These are phyloP conservation scores for Neohortaea acidophila DNA, from an alignment of 495 filamentous ascomycete genomes.

Conservation along the genomic window DNA sequence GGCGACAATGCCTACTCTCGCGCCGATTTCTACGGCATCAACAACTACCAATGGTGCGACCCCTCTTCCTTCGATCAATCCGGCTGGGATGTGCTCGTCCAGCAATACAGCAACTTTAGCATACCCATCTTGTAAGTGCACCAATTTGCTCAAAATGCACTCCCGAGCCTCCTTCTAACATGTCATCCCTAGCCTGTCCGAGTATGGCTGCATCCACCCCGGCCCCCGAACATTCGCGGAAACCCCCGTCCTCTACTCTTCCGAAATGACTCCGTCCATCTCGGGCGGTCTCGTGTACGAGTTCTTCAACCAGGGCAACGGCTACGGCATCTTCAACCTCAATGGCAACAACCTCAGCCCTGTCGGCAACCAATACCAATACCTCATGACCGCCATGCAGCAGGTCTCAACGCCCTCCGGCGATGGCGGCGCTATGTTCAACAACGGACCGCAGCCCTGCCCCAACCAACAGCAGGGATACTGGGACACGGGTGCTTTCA, in stretches of 20 bases:
- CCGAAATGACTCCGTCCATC: conserved; percentile 77
- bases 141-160: no score
- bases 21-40: conserved; percentile 91
- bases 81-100: conserved; percentile 54
- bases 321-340: conserved; percentile 66
- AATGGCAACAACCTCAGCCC: conserved; percentile 38
- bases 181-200: conserved; percentile 53
- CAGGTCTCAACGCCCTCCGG: conserved; percentile 53
- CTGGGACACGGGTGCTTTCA: conserved; percentile 51
- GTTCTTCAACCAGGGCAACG: conserved; percentile 62
- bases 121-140: conserved; percentile 53
- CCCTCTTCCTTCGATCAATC: conserved; percentile 46
- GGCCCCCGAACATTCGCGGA: conserved; percentile 70
- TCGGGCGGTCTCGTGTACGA: conserved; percentile 94
- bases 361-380: conserved; percentile 44
- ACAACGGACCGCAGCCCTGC: conserved; percentile 48
- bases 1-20: conserved; percentile 70
- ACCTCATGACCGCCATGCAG: conserved; percentile 49
- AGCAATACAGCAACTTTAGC: conserved; percentile 49
- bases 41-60: conserved; percentile 90
- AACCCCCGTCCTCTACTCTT: conserved; percentile 60
- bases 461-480: conserved; percentile 47
- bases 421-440: conserved; percentile 59
- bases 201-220: conserved; percentile 72
- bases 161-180: no score